These are phyloP conservation scores for Isabelozyma gotoi DNA, from an alignment of 805 yeast genomes.

Conservation along the genomic window DNA sequence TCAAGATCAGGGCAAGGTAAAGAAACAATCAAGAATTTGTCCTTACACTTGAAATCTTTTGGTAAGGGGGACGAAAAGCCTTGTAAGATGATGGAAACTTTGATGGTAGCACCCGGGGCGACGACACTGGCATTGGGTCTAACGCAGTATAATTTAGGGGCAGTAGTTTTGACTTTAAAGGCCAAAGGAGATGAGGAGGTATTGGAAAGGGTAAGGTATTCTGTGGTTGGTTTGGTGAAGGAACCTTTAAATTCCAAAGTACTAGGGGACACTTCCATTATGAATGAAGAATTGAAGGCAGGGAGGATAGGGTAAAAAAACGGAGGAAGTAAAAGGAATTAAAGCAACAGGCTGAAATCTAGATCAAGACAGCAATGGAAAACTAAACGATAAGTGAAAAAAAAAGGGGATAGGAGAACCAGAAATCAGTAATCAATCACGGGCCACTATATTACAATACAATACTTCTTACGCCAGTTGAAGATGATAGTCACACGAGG, in stretches of 20 bases:
- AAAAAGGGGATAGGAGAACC: no score
- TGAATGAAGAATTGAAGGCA: conserved; percentile 8
- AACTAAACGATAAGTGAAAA: no score
- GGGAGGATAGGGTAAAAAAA: background rate
- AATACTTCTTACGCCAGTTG: no score
- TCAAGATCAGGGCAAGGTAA: conserved; percentile 69
- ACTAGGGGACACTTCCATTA: conserved; percentile 72
- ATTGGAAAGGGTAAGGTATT: conserved; percentile 55
- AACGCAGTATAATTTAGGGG: conserved; percentile 93
- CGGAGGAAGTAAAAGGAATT: background rate
- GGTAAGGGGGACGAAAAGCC: conserved; percentile 77
- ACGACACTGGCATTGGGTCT: conserved; percentile 90
- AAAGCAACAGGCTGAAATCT: background rate
- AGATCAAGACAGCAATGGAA: no score
- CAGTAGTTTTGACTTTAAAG: conserved; percentile 96
- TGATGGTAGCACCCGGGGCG: conserved; percentile 67
- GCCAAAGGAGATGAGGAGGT: conserved; percentile 63
- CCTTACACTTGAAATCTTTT: conserved; percentile 76
- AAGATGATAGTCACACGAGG: no score
- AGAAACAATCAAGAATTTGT: conserved; percentile 87
- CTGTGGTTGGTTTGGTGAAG: conserved; percentile 69
- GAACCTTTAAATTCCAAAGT: conserved; percentile 78
- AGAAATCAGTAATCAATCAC: background rate
- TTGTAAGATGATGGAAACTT: conserved; percentile 81
- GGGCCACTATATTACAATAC: background rate